Evolutionary conservation across 352 stramenopile species (phyloP).

Genomic region (Globisporangium acanthophoron): DNA sequence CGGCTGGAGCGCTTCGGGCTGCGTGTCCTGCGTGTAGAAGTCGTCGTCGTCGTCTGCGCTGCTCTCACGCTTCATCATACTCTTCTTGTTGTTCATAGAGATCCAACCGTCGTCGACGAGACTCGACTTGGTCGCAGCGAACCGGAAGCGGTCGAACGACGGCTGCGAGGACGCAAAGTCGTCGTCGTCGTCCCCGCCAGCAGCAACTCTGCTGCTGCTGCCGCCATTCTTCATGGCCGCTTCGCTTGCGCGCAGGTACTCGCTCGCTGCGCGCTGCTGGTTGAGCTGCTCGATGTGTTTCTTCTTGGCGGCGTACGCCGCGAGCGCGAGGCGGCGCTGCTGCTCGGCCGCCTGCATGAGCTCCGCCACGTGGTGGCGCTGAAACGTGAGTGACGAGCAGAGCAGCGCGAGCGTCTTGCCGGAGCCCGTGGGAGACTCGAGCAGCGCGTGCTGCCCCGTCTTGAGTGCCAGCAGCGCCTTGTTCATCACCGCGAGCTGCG

Average conservation of each 20-base stretch:
- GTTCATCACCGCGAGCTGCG: constrained; percentile 85
- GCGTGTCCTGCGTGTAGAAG: constrained; percentile 4
- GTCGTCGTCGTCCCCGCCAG: constrained; percentile 29
- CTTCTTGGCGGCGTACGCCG: constrained; percentile 7
- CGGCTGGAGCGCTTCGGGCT: background rate
- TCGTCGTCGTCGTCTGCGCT: constrained; percentile 2
- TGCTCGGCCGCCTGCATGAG: constrained; percentile 22
- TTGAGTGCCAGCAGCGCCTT: constrained; percentile 81
- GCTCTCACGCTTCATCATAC: background rate
- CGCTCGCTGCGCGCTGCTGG: constrained; percentile 1
- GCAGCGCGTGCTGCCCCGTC: constrained; percentile 68
- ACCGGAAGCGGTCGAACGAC: constrained; percentile 35
- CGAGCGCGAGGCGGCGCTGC: constrained; percentile 9
- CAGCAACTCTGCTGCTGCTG: constrained; percentile 1
- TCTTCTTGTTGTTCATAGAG: constrained; percentile 41
- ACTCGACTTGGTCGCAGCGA: constrained; percentile 1
- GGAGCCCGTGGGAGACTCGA: constrained; percentile 80
- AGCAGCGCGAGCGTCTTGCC: constrained; percentile 85
- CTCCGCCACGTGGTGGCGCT: constrained; percentile 46
- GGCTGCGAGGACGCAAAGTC: constrained; percentile 37
- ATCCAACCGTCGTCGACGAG: constrained; percentile 28
- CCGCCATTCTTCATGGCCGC: background rate
- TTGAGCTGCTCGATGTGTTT: constrained; percentile 7
- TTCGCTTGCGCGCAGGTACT: constrained; percentile 3
- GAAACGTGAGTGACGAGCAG: constrained; percentile 80